These are phyloP conservation scores for Cryptosporidium andersoni DNA, from an alignment of 169 alveolate species.

Conservation along the genomic window DNA sequence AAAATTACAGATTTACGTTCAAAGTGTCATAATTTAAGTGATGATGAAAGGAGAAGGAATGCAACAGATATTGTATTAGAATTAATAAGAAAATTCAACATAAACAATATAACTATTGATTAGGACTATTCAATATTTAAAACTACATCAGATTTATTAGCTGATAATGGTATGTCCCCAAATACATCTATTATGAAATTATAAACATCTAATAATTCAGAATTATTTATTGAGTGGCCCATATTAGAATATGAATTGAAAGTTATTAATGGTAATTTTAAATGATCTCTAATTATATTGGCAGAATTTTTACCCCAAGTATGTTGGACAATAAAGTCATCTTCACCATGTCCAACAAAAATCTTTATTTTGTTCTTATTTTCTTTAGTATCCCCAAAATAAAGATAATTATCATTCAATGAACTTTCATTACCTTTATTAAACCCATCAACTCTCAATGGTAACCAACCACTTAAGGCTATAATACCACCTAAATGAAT, in stretches of 20 bases:
- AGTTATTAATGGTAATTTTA: not conserved
- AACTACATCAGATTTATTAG: too few species aligned
- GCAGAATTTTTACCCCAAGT: too few species aligned
- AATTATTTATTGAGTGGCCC: too few species aligned
- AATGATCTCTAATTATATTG: too few species aligned
- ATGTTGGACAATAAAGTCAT: not conserved
- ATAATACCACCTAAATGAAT: conserved; percentile 45
- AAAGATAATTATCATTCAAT: conserved; percentile 18
- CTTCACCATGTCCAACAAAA: conserved; percentile 35
- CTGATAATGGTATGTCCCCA: not conserved
- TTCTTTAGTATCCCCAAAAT: conserved; percentile 13
- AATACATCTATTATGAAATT: not conserved
- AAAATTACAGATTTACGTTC: not conserved
- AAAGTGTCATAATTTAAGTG: conserved; percentile 18
- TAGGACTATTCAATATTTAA: not conserved
- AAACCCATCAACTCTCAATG: conserved; percentile 3
- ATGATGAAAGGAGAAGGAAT: conserved; percentile 43
- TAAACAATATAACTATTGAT: not conserved
- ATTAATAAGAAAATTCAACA: conserved; percentile 16
- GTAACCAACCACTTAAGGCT: conserved; percentile 65
- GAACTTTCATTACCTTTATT: conserved; percentile 11
- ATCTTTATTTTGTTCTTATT: conserved; percentile 3
- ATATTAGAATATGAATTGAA: too few species aligned
- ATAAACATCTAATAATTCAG: not conserved
- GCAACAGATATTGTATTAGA: conserved; percentile 35